phyloP scores from a whole-genome alignment of 1,284 basidiomycete genomes.

The Cronartium quercuum region DNA sequence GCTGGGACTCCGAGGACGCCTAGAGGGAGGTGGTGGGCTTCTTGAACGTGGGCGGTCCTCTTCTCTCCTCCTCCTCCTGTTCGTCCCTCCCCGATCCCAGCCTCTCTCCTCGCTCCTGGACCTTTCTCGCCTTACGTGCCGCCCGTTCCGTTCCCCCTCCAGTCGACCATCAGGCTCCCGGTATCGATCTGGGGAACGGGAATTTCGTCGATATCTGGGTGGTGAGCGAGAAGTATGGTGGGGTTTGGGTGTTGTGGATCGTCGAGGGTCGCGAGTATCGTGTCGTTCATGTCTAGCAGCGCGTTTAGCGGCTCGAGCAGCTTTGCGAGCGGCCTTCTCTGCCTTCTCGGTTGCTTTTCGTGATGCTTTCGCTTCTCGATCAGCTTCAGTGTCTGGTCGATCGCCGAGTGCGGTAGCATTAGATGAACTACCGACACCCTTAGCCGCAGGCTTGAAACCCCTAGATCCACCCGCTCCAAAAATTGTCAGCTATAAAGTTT shows the following conservation, averaged over 20 bases:
- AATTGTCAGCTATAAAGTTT: background rate
- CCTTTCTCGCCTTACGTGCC: slow-evolving; percentile 17
- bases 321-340: background rate
- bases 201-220: background rate
- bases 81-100: background rate
- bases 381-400: background rate
- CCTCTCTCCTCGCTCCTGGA: slow-evolving; percentile 4
- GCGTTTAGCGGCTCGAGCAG: background rate
- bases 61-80: background rate
- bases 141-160: background rate
- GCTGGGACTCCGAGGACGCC: background rate
- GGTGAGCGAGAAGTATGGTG: no score
- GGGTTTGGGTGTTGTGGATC: no score
- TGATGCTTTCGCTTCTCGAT: background rate
- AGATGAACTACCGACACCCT: slow-evolving; percentile 14
- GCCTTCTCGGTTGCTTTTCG: slow-evolving; percentile 15
- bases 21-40: background rate
- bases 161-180: background rate
- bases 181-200: background rate
- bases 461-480: background rate
- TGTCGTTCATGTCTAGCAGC: background rate
- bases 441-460: slow-evolving; percentile 25
- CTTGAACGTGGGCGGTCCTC: background rate
- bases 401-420: slow-evolving; percentile 7
- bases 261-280: no score